Percentiles rank a stretch among this genome's conserved stretches.
phyloP scores from a whole-genome alignment of 1,139 yeast genomes.

The Candida frijolesensis region DNA sequence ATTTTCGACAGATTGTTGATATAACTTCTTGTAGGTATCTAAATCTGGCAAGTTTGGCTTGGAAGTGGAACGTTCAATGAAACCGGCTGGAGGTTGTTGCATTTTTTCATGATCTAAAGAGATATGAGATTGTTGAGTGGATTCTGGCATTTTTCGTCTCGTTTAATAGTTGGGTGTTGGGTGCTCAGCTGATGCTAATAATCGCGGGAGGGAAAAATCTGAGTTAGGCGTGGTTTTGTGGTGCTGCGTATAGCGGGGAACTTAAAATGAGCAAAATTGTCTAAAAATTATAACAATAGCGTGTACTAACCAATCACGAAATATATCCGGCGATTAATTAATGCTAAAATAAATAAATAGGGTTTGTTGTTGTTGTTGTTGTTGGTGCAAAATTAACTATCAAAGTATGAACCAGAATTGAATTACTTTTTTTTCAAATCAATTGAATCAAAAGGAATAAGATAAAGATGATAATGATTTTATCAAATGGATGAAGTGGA shows the following conservation, averaged over 20 bases:
- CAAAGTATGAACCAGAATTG: background rate
- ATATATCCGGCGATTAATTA: background rate
- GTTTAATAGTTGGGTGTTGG: background rate
- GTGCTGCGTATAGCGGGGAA: background rate
- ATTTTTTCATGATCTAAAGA: slow-evolving; percentile 46
- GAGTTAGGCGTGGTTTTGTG: background rate
- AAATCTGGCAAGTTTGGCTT: slow-evolving; percentile 53
- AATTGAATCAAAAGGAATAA: background rate
- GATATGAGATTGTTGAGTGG: slow-evolving; percentile 25
- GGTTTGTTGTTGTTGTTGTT: background rate
- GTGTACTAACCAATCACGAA: background rate
- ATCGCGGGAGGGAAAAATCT: background rate
- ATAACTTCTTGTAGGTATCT: slow-evolving; percentile 59
- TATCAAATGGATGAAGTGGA: background rate
- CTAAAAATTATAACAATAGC: background rate
- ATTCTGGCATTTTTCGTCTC: slow-evolving; percentile 22
- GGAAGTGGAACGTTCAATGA: slow-evolving; percentile 50
- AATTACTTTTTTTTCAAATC: background rate
- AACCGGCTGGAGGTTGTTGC: slow-evolving; percentile 58
- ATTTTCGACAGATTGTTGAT: slow-evolving; percentile 67
- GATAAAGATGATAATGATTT: background rate
- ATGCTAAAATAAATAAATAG: background rate
- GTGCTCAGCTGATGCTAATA: background rate
- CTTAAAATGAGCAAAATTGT: background rate
- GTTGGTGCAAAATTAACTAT: too few relatives aligned